Conservation (phyloP, 2,329 filamentous ascomycete genomes). For the Alternaria atra region DNA sequence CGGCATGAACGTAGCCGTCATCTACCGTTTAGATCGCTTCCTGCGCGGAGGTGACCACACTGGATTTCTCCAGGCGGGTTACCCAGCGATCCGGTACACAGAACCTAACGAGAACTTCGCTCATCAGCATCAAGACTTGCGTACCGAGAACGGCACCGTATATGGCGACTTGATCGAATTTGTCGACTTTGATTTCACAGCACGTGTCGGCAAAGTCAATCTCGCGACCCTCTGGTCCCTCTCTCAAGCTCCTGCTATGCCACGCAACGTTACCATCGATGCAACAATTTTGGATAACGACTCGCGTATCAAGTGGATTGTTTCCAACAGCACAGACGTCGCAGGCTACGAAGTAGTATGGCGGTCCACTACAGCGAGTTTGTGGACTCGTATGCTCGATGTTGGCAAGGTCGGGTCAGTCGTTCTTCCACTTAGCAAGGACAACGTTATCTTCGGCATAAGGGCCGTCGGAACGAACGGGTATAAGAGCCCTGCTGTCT, state of each 20-base stretch:
- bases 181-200: constrained; percentile 65
- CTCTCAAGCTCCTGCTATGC: constrained; percentile 61
- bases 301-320: constrained; percentile 60
- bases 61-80: constrained; percentile 65
- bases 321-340: constrained; percentile 53
- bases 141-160: constrained; percentile 60
- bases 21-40: constrained; percentile 66
- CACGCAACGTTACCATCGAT: constrained; percentile 61
- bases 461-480: constrained; percentile 61
- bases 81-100: constrained; percentile 64
- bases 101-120: constrained; percentile 66
- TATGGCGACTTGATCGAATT: constrained; percentile 67
- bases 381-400: constrained; percentile 61
- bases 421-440: constrained; percentile 63
- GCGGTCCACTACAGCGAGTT: constrained; percentile 60
- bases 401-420: constrained; percentile 60
- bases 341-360: constrained; percentile 66
- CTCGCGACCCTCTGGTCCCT: constrained; percentile 64
- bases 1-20: constrained; percentile 64
- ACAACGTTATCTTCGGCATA: constrained; percentile 67
- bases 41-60: constrained; percentile 66
- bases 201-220: constrained; percentile 65
- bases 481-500: constrained; percentile 60
- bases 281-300: constrained; percentile 60
- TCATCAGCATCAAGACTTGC: constrained; percentile 66